Conservation (phyloP, 331 rosid species). For the Arachis monticola region DNA sequence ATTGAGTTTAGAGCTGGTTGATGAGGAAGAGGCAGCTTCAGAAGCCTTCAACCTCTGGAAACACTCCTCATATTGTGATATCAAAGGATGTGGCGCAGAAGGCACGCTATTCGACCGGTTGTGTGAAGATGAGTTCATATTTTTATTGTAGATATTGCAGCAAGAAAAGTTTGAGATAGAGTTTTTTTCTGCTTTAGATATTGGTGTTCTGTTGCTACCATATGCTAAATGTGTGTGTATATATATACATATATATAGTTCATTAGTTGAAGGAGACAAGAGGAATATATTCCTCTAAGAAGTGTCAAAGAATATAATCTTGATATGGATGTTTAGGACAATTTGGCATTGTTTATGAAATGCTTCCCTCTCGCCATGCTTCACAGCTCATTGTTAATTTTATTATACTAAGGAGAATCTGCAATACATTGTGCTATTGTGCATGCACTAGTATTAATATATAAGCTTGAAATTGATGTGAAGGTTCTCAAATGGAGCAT, state of each 20-base stretch:
- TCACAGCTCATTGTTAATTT: constrained; percentile 36
- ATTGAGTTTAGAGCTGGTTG: constrained; percentile 39
- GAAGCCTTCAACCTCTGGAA: constrained; percentile 51
- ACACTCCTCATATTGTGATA: constrained; percentile 47
- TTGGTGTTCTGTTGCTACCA: neutral
- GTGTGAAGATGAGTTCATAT: constrained; percentile 28
- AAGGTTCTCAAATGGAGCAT: neutral
- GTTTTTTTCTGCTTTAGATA: neutral
- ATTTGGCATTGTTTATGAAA: constrained; percentile 20
- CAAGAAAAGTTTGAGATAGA: neutral
- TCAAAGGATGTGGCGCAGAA: constrained; percentile 41
- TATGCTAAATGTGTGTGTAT: constrained; percentile 8
- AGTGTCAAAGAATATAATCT: constrained; percentile 38
- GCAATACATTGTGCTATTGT: neutral
- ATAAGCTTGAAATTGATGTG: constrained; percentile 3
- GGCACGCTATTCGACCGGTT: constrained; percentile 47
- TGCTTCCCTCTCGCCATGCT: constrained; percentile 33
- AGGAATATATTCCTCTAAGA: constrained; percentile 37
- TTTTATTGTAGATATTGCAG: constrained; percentile 25
- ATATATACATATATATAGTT: constrained; percentile 27
- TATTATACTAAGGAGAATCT: constrained; percentile 34
- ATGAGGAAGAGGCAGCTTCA: constrained; percentile 42
- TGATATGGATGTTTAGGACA: constrained; percentile 21
- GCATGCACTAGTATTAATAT: neutral
- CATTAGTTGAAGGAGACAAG: constrained; percentile 39